Conservation (phyloP, 768 basidiomycete species). For the Chalciporus piperatus region DNA sequence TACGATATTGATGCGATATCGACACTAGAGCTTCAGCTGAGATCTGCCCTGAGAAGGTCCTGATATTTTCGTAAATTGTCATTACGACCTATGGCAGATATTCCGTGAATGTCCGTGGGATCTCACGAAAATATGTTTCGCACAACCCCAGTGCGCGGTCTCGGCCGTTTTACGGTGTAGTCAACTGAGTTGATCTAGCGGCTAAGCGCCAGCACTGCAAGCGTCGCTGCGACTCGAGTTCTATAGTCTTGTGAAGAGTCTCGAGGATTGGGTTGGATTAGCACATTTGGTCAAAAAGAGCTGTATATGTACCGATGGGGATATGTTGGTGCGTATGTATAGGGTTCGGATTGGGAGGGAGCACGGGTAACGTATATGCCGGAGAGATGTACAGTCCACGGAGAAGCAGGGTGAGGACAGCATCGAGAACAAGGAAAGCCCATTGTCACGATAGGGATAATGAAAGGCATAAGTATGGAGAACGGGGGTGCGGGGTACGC, state of each 20-base stretch:
- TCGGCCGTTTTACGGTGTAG: no score
- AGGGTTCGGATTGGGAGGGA: constrained; percentile 10
- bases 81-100: no score
- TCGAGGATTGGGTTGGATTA: constrained; percentile 10
- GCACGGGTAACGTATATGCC: constrained; percentile 21
- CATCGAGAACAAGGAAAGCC: constrained; percentile 24
- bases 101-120: no score
- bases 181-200: background rate
- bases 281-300: constrained; percentile 4
- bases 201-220: background rate
- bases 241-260: no score
- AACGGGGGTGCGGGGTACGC: constrained; percentile 23
- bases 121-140: no score
- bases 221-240: no score
- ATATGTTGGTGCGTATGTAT: constrained; percentile 7
- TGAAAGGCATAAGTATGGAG: constrained; percentile 30
- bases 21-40: no score
- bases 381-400: constrained; percentile 23
- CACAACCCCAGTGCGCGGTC: no score
- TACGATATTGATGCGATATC: no score
- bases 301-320: constrained; percentile 11
- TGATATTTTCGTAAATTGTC: no score
- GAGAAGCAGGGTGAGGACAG: constrained; percentile 16
- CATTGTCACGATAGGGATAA: constrained; percentile 28
- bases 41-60: no score